Evolutionary conservation across 31 red algal species (phyloP).

Genomic region (Odonthalia washingtoniensis): DNA sequence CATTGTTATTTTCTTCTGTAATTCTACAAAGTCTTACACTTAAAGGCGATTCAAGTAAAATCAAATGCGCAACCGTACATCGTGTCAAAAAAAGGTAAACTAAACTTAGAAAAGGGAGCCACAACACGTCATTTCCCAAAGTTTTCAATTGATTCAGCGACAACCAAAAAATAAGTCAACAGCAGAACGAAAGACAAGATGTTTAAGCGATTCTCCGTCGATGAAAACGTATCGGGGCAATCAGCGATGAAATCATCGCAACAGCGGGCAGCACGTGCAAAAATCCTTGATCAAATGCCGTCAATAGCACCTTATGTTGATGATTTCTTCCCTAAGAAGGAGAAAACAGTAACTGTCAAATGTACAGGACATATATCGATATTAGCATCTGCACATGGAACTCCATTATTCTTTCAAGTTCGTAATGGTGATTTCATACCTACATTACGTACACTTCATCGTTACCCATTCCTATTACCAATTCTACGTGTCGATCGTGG

Average conservation of each 20-base stretch:
- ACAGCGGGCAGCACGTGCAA: slow-evolving; percentile 82
- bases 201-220: slow-evolving; percentile 88
- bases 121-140: too few relatives aligned
- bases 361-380: slow-evolving; percentile 77
- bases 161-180: too few relatives aligned
- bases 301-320: slow-evolving; percentile 79
- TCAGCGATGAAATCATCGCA: slow-evolving; percentile 97
- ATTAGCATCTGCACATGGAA: slow-evolving; percentile 41
- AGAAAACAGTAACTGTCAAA: slow-evolving; percentile 80
- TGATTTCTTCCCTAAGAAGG: slow-evolving; percentile 96
- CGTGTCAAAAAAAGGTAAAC: too few relatives aligned
- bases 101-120: too few relatives aligned
- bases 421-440: slow-evolving; percentile 81
- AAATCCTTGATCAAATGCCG: slow-evolving; percentile 84
- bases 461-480: slow-evolving; percentile 86
- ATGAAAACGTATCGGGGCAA: slow-evolving; percentile 78
- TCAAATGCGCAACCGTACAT: too few relatives aligned
- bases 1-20: too few relatives aligned
- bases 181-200: too few relatives aligned
- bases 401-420: slow-evolving; percentile 83
- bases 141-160: too few relatives aligned
- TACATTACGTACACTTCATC: slow-evolving; percentile 83
- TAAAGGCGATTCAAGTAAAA: too few relatives aligned
- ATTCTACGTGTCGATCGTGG: slow-evolving; percentile 90
- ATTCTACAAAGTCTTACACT: too few relatives aligned